Percentiles rank a stretch among this genome's conserved stretches.
Evolutionary conservation across 345 rosid species (phyloP).

Genomic region (Gossypium rotundifolium): DNA sequence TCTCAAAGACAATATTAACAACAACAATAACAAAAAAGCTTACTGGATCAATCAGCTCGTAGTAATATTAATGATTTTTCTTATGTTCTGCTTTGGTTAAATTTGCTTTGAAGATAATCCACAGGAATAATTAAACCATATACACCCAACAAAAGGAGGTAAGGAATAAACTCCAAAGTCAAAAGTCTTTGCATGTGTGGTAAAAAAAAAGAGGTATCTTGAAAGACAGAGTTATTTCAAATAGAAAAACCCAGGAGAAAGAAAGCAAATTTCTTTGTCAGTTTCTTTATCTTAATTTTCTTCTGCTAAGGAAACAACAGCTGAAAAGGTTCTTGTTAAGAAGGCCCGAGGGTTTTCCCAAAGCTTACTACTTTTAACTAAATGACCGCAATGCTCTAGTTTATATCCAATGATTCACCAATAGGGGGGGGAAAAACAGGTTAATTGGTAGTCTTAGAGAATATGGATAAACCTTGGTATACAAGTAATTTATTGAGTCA

Average conservation of each 20-base stretch:
- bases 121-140: neutral
- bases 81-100: neutral
- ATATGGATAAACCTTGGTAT: too few relatives aligned
- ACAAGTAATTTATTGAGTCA: too few relatives aligned
- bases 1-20: too few relatives aligned
- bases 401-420: too few relatives aligned
- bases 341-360: too few relatives aligned
- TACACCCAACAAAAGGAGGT: neutral
- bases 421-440: too few relatives aligned
- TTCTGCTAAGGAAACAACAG: neutral
- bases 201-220: neutral
- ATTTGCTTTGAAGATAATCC: constrained; percentile 7
- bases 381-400: too few relatives aligned
- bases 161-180: constrained; percentile 4
- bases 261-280: neutral
- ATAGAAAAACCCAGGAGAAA: neutral
- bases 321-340: neutral
- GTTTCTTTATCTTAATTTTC: constrained; percentile 9
- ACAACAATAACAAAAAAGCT: neutral
- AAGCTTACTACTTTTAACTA: too few relatives aligned
- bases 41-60: neutral
- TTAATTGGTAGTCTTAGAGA: too few relatives aligned
- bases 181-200: neutral
- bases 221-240: constrained; percentile 4
- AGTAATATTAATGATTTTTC: constrained; percentile 1